Evolutionary conservation across 2,329 filamentous ascomycete species (phyloP), one percentile per base, ranked within the genome.

Genomic region (Fusarium agapanthi): DNA sequence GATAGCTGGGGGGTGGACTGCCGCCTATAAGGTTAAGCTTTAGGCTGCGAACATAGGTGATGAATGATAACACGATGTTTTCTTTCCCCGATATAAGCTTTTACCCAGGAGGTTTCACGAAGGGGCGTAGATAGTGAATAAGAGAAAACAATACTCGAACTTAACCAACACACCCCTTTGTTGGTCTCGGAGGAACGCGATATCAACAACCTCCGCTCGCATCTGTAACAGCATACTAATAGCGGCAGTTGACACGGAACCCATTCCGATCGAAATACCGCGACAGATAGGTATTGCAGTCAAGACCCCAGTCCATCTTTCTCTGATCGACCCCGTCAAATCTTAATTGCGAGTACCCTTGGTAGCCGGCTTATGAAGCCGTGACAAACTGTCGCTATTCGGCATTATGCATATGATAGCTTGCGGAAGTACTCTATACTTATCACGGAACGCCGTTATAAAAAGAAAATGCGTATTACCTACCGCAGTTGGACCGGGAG

Each of bases 121-220:
- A 3, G 15, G 18, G 6, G 14, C 7, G 15, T 4, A 22, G 9
- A 22, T 22, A 47, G 13, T 7, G 20, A 15, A 15, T 47, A 22
- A 15, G 20, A 15, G 13, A 14, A 28, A 9, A 28, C 3, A 11
- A 28, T 15, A 28, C 18, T 11, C 8, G 6, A 22, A 28, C 20
- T 7, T 11, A 4, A 6, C 10, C 44, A 30, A 30, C 10, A 8
- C 26, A n/a, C 3, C 12, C 14, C 2, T 22, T 22, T 7, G 0
- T 5, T 13, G 4, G 8, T 10, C 13, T 28, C 13, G 6, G 14
- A 20, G 9, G 20, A 22, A 15, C 5, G 18, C 18, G 43, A 5
- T 2, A 20, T 11, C 1, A 11, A 15, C 0, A 28, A 7, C 18
- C 24, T 20, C 24, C 4, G 6, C 0, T 22, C 8, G 8, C 24